phyloP scores from a whole-genome alignment of 148 eudicot genomes.

The Diospyros kaki region DNA sequence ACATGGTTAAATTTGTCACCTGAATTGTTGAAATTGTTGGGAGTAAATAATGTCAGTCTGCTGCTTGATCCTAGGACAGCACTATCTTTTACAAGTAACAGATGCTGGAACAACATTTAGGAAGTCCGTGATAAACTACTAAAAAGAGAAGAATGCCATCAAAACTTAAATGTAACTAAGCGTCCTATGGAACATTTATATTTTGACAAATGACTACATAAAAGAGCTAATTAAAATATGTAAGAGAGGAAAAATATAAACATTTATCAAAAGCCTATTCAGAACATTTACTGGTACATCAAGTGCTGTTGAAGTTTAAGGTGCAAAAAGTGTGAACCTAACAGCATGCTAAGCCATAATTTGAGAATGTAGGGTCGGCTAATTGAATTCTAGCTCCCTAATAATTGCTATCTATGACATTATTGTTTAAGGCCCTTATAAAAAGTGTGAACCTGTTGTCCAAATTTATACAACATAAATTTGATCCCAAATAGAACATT shows the following conservation, averaged over 20 bases:
- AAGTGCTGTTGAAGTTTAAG: not conserved
- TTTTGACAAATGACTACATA: not conserved
- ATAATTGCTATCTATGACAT: too few species aligned
- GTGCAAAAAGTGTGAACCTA: not conserved
- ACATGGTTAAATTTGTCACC: slow-evolving; percentile 20
- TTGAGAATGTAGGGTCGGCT: too few species aligned
- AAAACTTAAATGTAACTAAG: not conserved
- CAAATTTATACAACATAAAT: not conserved
- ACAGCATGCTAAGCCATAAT: too few species aligned
- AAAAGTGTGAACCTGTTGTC: not conserved
- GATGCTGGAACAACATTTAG: slow-evolving; percentile 14
- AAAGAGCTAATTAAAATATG: not conserved
- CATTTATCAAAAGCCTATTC: not conserved
- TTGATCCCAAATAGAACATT: not conserved
- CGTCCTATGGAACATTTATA: not conserved
- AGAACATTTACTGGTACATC: not conserved
- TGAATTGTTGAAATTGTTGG: slow-evolving; percentile 21
- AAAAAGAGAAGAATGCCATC: not conserved
- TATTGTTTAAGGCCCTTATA: not conserved
- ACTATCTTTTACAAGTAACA: slow-evolving; percentile 50
- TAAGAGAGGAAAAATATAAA: not conserved
- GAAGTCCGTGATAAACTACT: slow-evolving; percentile 1
- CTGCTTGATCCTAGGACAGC: slow-evolving; percentile 32
- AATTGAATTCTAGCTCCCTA: too few species aligned
- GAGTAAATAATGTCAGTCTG: slow-evolving; percentile 13